Evolutionary conservation across 805 yeast species (phyloP).

Genomic region (Wickerhamiella occidentalis): DNA sequence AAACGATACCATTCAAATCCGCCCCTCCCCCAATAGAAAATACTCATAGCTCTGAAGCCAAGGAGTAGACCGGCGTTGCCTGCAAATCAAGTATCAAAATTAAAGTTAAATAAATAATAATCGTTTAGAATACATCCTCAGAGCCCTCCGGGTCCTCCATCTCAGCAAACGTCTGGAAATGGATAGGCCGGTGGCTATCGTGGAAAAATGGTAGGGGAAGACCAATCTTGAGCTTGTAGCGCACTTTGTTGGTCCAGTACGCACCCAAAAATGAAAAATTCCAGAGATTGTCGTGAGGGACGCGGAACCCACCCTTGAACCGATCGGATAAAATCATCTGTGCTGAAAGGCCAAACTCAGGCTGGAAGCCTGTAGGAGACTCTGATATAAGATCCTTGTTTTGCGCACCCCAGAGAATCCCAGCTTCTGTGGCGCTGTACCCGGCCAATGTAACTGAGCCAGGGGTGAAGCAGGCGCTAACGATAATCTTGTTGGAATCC

Average conservation of each 20-base stretch:
- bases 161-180: constrained; percentile 52
- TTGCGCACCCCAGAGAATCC: constrained; percentile 62
- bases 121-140: constrained; percentile 2
- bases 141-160: constrained; percentile 8
- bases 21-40: too few species aligned
- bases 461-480: constrained; percentile 62
- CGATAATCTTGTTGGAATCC: constrained; percentile 38
- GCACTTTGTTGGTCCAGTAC: constrained; percentile 54
- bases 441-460: constrained; percentile 76
- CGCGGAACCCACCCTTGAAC: constrained; percentile 69
- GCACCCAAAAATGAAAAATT: constrained; percentile 83
- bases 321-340: constrained; percentile 66
- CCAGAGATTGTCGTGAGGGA: constrained; percentile 81
- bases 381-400: constrained; percentile 45
- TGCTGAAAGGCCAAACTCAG: constrained; percentile 44
- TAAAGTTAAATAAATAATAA: neutral
- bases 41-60: too few species aligned
- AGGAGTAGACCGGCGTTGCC: too few species aligned
- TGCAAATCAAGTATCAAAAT: too few species aligned
- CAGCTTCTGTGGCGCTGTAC: constrained; percentile 47
- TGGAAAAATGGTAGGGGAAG: constrained; percentile 74
- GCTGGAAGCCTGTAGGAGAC: constrained; percentile 49
- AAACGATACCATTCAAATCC: too few species aligned
- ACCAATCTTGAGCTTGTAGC: constrained; percentile 57
- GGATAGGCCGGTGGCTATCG: constrained; percentile 78